Base-by-base conservation (phyloP, 2,329 filamentous ascomycete genomes). In the Fusarium anthophilum region DNA sequence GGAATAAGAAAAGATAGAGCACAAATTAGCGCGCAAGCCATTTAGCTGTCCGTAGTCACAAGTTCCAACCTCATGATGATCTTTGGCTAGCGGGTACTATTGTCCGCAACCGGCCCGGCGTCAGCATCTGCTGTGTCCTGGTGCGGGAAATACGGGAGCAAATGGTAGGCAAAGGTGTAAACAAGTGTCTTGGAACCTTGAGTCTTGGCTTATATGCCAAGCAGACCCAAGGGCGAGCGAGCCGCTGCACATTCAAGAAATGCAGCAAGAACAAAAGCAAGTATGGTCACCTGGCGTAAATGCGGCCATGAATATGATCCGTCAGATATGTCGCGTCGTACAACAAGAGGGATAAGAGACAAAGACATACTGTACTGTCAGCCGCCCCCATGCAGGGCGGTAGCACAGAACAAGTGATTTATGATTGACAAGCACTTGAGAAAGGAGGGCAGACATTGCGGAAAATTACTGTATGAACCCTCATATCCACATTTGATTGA, bases 361-460 rank as follows among this genome's bases (percentile, higher is more conserved):
- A 24, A 6, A 35, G 6, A 4, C 12, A 24, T 15, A 11, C 12
- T 37, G 17, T 37, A 8, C 30, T 30, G 18, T 53, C 30, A 37
- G 32, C n/a, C 26, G n/a, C 3, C 17, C 11, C 12, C 12, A 20
- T 22, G 18, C 30, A 20, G n/a, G 30, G 2, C 3, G 6, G n/a
- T 26, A 26, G 13, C 18, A 37, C n/a, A 22, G n/a, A 26, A 20
- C 18, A 26, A 37, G 13, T 11, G 13, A 11, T 35, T 20, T n/a
- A 18, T 8, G 9, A 13, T 20, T 35, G 17, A 20, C 5, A 9
- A 11, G 17, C 17, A 14, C 12, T 11, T 26, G 7, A 24, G 9
- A 35, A 24, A 9, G 2, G 2, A 13, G 8, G 13, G 4, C 2
- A 24, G 1, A 10, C 3, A 14, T 24, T 13, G 3, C 30, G 8